A percentile compares a stretch with the other conserved stretches of the same genome.
These are phyloP conservation scores for Hylodesmum podocarpum DNA, from an alignment of 306 rosid species.

Conservation along the genomic window DNA sequence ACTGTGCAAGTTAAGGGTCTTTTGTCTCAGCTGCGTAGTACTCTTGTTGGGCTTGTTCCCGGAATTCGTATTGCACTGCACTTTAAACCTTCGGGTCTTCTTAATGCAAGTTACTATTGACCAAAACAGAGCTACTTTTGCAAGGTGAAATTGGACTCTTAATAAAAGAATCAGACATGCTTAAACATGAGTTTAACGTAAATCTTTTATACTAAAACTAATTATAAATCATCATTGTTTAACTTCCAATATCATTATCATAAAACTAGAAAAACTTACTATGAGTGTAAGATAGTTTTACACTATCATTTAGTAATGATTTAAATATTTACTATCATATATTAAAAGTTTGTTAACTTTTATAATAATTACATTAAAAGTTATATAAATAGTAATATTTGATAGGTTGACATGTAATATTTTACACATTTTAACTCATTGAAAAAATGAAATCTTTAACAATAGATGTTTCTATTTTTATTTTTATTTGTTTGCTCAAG, in stretches of 20 bases:
- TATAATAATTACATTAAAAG: too few species aligned
- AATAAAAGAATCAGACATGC: neutral
- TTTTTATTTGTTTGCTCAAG: too few species aligned
- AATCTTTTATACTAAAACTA: neutral
- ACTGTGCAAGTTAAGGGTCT: neutral
- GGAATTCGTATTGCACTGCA: neutral
- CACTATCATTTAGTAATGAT: too few species aligned
- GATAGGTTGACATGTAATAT: too few species aligned
- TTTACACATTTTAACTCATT: too few species aligned
- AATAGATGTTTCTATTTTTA: too few species aligned
- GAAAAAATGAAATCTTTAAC: too few species aligned
- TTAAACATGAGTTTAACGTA: neutral
- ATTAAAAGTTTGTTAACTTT: too few species aligned
- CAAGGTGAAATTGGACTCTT: neutral
- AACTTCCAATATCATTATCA: neutral
- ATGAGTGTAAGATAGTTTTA: too few species aligned
- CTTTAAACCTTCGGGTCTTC: neutral
- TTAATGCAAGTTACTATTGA: neutral
- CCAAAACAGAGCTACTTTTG: neutral
- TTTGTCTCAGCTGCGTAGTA: neutral
- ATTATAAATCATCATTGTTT: neutral
- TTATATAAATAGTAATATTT: too few species aligned
- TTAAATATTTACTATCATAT: too few species aligned
- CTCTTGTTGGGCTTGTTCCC: neutral
- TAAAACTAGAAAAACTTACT: neutral